Evolutionary conservation across 352 stramenopile genomes (phyloP).

Genomic region (Phytophthora ramorum): DNA sequence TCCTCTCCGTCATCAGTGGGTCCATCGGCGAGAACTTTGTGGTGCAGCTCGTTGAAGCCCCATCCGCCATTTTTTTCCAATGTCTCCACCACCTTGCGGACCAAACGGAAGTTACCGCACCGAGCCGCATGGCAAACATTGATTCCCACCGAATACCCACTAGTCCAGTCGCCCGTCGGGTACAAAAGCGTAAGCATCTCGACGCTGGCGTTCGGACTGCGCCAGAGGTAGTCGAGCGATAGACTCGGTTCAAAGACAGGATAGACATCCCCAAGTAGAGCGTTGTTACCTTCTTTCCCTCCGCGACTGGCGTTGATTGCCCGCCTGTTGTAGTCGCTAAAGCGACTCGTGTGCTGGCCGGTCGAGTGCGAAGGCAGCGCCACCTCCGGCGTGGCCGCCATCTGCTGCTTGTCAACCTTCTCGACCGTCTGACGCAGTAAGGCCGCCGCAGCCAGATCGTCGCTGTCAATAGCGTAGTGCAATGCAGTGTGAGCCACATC

Average conservation of each 20-base stretch:
- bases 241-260: slow-evolving; percentile 6
- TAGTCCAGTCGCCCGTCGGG: slow-evolving; percentile 65
- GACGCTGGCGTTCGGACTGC: slow-evolving; percentile 47
- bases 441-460: slow-evolving; percentile 56
- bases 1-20: slow-evolving; percentile 29
- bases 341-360: slow-evolving; percentile 77
- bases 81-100: slow-evolving; percentile 62
- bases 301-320: slow-evolving; percentile 85
- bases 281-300: slow-evolving; percentile 83
- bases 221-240: slow-evolving; percentile 49
- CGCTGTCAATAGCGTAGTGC: slow-evolving; percentile 67
- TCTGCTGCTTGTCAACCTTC: slow-evolving; percentile 47
- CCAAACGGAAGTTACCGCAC: slow-evolving; percentile 53
- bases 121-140: slow-evolving; percentile 48
- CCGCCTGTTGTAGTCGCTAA: slow-evolving; percentile 83
- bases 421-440: slow-evolving; percentile 58
- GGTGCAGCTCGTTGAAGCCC: slow-evolving; percentile 53
- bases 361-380: slow-evolving; percentile 78
- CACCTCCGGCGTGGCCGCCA: slow-evolving; percentile 56
- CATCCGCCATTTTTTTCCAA: slow-evolving; percentile 41
- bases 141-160: slow-evolving; percentile 32
- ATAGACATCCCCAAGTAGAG: slow-evolving; percentile 56
- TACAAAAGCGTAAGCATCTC: slow-evolving; percentile 76
- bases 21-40: slow-evolving; percentile 52
- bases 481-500: slow-evolving; percentile 58